Conservation (phyloP, 2,329 filamentous ascomycete genomes). For the Trichoderma koningii region DNA sequence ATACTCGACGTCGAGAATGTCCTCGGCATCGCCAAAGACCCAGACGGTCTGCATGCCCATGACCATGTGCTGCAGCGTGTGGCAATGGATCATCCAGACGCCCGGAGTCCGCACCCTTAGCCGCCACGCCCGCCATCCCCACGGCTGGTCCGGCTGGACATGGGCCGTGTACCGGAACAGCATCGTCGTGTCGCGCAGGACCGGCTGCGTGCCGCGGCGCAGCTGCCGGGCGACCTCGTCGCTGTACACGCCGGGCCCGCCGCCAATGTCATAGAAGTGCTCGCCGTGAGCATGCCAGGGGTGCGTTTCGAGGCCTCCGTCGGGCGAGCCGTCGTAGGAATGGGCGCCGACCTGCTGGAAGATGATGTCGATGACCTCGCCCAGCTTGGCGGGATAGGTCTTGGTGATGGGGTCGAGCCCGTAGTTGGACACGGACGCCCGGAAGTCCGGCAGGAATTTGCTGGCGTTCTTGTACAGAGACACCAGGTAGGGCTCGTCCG, state of each 20-base stretch:
- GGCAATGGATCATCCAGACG: conserved; percentile 65
- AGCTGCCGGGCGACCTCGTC: conserved; percentile 12
- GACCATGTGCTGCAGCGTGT: conserved; percentile 59
- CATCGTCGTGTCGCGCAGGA: conserved; percentile 52
- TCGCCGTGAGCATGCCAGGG: conserved; percentile 30
- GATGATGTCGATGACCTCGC: conserved; percentile 59
- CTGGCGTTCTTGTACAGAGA: conserved; percentile 25
- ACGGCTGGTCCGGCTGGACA: conserved; percentile 43
- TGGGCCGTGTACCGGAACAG: conserved; percentile 55
- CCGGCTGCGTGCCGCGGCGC: conserved; percentile 34
- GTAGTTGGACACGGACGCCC: conserved; percentile 49
- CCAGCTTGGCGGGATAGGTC: conserved; percentile 55
- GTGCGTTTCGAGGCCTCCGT: conserved; percentile 28
- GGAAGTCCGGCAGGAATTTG: conserved; percentile 50
- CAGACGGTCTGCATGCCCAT: conserved; percentile 46
- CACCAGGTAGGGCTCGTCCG: conserved; percentile 28
- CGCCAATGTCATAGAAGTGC: conserved; percentile 29
- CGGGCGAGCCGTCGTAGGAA: conserved; percentile 39
- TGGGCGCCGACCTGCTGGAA: conserved; percentile 44
- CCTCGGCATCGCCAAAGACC: conserved; percentile 34
- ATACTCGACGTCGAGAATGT: conserved; percentile 31
- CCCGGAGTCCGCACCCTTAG: conserved; percentile 47
- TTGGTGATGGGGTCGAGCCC: conserved; percentile 56
- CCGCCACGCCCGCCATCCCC: conserved; percentile 64
- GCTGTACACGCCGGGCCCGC: conserved; percentile 27